phyloP scores from a whole-genome alignment of 257 asterid genomes.

The Capsicum rhomboideum region DNA sequence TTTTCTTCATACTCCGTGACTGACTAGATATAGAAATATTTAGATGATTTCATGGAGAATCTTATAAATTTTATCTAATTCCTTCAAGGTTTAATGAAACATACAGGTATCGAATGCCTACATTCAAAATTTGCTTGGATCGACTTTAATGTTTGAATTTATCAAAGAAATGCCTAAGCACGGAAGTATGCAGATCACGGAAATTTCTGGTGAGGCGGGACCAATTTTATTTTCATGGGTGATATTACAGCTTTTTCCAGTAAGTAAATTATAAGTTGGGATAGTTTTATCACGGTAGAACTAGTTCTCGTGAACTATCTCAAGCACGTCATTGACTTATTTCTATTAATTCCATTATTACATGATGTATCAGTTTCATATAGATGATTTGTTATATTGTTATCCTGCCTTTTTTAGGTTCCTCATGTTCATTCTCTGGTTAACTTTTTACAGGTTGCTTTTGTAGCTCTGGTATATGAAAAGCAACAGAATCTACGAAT shows the following conservation, averaged over 20 bases:
- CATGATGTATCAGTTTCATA: neutral
- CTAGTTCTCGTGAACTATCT: neutral
- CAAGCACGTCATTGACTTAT: neutral
- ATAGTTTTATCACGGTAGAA: neutral
- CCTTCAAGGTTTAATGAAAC: neutral
- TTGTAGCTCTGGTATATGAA: conserved; percentile 78
- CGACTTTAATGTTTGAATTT: conserved; percentile 58
- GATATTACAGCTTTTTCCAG: conserved; percentile 72
- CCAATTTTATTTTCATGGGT: conserved; percentile 90
- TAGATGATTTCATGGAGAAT: neutral
- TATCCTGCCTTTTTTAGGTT: neutral
- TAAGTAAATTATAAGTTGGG: conserved; percentile 30
- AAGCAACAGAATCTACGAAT: conserved; percentile 76
- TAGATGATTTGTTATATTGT: neutral
- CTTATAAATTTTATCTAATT: neutral
- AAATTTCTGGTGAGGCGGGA: conserved; percentile 81
- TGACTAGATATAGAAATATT: neutral
- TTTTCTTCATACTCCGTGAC: neutral
- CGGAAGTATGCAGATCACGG: conserved; percentile 51
- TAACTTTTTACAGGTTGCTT: conserved; percentile 44
- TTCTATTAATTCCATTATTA: neutral
- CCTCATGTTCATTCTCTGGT: neutral
- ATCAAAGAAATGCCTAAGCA: conserved; percentile 94
- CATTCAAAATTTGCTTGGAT: conserved; percentile 70
- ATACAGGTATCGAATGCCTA: conserved; percentile 83